Conservation (phyloP, 1,284 basidiomycete genomes). For the Rhodotorula sp. region DNA sequence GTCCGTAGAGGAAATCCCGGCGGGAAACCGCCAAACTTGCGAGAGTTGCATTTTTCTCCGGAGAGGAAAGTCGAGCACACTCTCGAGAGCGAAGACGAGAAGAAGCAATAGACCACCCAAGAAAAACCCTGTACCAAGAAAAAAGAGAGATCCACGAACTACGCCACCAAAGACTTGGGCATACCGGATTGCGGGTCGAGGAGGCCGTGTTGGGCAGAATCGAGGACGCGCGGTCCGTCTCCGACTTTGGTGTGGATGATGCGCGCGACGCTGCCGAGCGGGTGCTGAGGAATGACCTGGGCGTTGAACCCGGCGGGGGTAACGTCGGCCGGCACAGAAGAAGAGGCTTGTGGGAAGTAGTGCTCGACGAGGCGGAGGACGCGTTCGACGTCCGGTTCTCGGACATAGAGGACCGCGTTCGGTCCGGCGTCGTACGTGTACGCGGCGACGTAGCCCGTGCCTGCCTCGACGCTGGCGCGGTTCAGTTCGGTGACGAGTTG, state of each 20-base stretch:
- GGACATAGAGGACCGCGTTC: slow-evolving; percentile 96
- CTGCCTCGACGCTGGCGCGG: slow-evolving; percentile 66
- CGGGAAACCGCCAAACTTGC: too few relatives aligned
- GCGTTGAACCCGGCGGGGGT: slow-evolving; percentile 73
- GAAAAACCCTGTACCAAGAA: too few relatives aligned
- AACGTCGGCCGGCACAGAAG: slow-evolving; percentile 55
- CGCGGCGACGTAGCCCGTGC: slow-evolving; percentile 73
- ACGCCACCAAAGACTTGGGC: slow-evolving; percentile 48
- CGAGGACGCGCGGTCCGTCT: slow-evolving; percentile 70
- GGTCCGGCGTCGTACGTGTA: slow-evolving; percentile 99
- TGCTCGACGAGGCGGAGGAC: slow-evolving; percentile 71
- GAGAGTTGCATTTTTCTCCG: too few relatives aligned
- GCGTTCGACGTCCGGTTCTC: slow-evolving; percentile 70
- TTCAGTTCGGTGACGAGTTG: slow-evolving; percentile 89
- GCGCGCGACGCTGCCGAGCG: slow-evolving; percentile 73
- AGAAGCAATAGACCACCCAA: too few relatives aligned
- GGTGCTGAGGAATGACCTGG: slow-evolving; percentile 67
- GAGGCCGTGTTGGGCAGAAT: slow-evolving; percentile 49
- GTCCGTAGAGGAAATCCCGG: neutral
- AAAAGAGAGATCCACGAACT: neutral
- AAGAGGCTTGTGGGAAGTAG: slow-evolving; percentile 83
- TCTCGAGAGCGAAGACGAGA: too few relatives aligned
- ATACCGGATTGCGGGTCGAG: slow-evolving; percentile 49
- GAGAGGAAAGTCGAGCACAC: too few relatives aligned
- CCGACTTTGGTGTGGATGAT: slow-evolving; percentile 90